Evolutionary conservation across 2,329 filamentous ascomycete species (phyloP).

Genomic region (Epichloe scottii): DNA sequence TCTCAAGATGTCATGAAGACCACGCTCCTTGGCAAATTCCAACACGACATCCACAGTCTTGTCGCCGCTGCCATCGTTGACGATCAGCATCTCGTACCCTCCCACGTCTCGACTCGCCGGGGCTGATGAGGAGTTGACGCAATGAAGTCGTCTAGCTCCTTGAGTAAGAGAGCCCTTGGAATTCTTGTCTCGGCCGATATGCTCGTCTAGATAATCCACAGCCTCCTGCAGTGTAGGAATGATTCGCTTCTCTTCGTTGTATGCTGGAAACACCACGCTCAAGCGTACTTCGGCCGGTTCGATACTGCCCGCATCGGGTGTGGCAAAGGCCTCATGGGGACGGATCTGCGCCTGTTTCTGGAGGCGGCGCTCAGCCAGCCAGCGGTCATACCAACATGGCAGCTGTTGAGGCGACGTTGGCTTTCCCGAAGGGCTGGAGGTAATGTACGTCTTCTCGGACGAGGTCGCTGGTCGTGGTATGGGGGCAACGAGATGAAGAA

Average conservation of each 20-base stretch:
- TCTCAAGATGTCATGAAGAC: constrained; percentile 65
- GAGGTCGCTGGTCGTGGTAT: constrained; percentile 59
- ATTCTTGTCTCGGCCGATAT: constrained; percentile 46
- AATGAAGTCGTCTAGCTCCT: constrained; percentile 22
- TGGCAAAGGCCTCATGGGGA: constrained; percentile 25
- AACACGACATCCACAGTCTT: constrained; percentile 69
- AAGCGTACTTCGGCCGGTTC: constrained; percentile 72
- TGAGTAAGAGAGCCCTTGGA: constrained; percentile 13
- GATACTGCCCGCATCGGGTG: constrained; percentile 43
- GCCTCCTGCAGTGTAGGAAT: constrained; percentile 82
- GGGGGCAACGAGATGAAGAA: constrained; percentile 66
- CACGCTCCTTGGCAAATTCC: constrained; percentile 62
- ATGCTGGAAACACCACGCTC: constrained; percentile 87
- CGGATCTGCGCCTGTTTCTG: constrained; percentile 25
- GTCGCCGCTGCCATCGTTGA: constrained; percentile 84
- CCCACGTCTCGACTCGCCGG: constrained; percentile 12
- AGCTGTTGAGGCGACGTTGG: constrained; percentile 34
- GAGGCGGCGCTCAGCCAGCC: constrained; percentile 48
- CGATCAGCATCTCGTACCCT: constrained; percentile 86
- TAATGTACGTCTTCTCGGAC: constrained; percentile 78
- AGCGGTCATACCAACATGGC: constrained; percentile 79
- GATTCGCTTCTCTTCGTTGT: constrained; percentile 82
- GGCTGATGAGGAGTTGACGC: constrained; percentile 6
- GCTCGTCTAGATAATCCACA: constrained; percentile 67
- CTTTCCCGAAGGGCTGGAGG: constrained; percentile 47